These are phyloP conservation scores for Miscanthus lutarioriparius DNA, from an alignment of 176 grass and related monocot species.

Conservation along the genomic window DNA sequence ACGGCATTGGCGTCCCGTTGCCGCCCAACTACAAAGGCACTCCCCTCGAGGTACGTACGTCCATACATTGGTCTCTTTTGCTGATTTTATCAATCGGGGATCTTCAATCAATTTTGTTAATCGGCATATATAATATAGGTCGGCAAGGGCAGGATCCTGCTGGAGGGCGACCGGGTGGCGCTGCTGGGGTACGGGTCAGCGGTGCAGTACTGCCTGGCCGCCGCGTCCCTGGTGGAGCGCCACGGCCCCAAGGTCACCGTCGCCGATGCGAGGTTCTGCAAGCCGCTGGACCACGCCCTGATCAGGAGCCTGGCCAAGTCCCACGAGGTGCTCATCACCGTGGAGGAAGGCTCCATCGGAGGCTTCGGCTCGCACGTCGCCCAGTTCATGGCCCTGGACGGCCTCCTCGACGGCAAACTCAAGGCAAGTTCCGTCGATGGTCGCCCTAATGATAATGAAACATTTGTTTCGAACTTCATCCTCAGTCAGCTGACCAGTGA, in stretches of 20 bases:
- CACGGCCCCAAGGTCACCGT: conserved; percentile 79
- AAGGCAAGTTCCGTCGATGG: conserved; percentile 45
- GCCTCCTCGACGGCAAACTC: conserved; percentile 80
- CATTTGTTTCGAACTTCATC: too few species aligned
- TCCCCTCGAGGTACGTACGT: conserved; percentile 63
- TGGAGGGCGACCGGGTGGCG: conserved; percentile 83
- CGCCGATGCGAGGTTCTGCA: conserved; percentile 93
- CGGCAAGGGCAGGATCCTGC: conserved; percentile 76
- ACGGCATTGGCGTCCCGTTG: conserved; percentile 71
- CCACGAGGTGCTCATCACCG: conserved; percentile 91
- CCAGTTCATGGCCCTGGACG: conserved; percentile 90
- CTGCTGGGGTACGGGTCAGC: conserved; percentile 89
- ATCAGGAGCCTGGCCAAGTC: conserved; percentile 72
- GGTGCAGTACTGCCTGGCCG: conserved; percentile 82
- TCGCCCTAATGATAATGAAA: not conserved
- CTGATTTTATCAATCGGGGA: not conserved
- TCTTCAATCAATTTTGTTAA: not conserved
- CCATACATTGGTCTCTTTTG: not conserved
- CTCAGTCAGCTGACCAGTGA: not conserved
- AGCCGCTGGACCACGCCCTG: conserved; percentile 80
- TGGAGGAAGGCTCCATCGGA: conserved; percentile 96
- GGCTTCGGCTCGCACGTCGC: conserved; percentile 94
- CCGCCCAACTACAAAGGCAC: conserved; percentile 83
- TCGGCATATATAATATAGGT: conserved; percentile 34
- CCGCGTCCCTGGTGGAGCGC: conserved; percentile 53